These are phyloP conservation scores for Ogataea trehaloabstinens DNA, from an alignment of 805 yeast species.

Conservation along the genomic window DNA sequence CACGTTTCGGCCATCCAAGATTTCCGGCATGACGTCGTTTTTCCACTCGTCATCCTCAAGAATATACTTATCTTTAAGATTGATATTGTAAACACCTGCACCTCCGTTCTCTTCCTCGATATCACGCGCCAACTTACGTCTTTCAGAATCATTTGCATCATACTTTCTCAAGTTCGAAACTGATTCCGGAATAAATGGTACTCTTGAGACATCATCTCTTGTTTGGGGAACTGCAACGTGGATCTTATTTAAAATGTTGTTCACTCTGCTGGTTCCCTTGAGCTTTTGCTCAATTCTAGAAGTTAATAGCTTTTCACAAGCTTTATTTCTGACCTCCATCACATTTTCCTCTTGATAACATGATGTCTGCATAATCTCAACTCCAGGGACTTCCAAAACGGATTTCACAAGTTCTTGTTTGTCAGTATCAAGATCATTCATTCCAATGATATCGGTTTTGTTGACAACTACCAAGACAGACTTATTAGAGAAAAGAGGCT, in stretches of 20 bases:
- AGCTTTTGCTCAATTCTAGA: conserved; percentile 95
- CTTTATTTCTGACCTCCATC: conserved; percentile 93
- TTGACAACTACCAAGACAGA: conserved; percentile 93
- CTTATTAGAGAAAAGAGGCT: conserved; percentile 96
- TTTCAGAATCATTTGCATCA: conserved; percentile 76
- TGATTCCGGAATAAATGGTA: conserved; percentile 80
- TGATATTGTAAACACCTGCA: conserved; percentile 95
- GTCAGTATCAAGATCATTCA: conserved; percentile 78
- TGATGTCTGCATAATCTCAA: conserved; percentile 89
- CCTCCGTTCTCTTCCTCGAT: conserved; percentile 95
- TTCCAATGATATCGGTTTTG: conserved; percentile 86
- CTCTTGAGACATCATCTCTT: conserved; percentile 82
- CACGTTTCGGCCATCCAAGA: conserved; percentile 92
- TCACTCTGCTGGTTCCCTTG: conserved; percentile 87
- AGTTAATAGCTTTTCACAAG: conserved; percentile 94
- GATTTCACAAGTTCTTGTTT: conserved; percentile 69
- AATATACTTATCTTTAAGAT: conserved; percentile 86
- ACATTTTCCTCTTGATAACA: conserved; percentile 93
- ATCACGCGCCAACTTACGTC: conserved; percentile 81
- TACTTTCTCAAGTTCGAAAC: conserved; percentile 60
- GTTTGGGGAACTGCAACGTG: conserved; percentile 89
- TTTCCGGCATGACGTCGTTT: conserved; percentile 95
- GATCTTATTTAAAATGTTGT: conserved; percentile 87
- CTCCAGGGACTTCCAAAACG: conserved; percentile 67
- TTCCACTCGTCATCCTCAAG: conserved; percentile 98